Evolutionary conservation across 75 land plant species (phyloP).

Genomic region (Cupressus sempervirens): DNA sequence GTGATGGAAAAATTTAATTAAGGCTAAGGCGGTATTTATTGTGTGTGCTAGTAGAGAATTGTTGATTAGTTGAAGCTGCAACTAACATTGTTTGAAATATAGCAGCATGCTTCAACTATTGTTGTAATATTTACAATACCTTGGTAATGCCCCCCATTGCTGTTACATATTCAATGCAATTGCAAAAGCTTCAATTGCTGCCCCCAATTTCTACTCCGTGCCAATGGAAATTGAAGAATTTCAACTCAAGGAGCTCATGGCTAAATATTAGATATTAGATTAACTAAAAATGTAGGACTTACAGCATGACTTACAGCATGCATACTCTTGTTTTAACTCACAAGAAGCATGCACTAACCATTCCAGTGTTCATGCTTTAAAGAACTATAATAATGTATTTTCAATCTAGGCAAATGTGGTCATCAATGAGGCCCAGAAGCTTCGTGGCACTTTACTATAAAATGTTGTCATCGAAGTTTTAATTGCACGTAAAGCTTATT

Average conservation of each 20-base stretch:
- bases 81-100: background rate
- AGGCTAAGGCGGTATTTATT: background rate
- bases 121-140: slow-evolving; percentile 11
- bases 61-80: background rate
- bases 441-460: background rate
- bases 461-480: background rate
- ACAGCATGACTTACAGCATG: background rate
- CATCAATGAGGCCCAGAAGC: background rate
- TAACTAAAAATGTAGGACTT: background rate
- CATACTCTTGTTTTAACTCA: background rate
- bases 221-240: background rate
- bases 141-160: background rate
- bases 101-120: slow-evolving; percentile 1
- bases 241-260: background rate
- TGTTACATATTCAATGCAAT: background rate
- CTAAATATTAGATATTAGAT: background rate
- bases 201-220: background rate
- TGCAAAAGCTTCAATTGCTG: slow-evolving; percentile 6
- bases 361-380: background rate
- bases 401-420: background rate
- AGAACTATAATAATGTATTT: background rate
- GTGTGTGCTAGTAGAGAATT: background rate
- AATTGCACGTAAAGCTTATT: background rate
- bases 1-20: slow-evolving; percentile 2
- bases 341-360: background rate